A percentile compares a stretch with the other conserved stretches of the same genome.
These are phyloP conservation scores for Fraxinus quadrangulata DNA, from an alignment of 257 asterid species.

Conservation along the genomic window DNA sequence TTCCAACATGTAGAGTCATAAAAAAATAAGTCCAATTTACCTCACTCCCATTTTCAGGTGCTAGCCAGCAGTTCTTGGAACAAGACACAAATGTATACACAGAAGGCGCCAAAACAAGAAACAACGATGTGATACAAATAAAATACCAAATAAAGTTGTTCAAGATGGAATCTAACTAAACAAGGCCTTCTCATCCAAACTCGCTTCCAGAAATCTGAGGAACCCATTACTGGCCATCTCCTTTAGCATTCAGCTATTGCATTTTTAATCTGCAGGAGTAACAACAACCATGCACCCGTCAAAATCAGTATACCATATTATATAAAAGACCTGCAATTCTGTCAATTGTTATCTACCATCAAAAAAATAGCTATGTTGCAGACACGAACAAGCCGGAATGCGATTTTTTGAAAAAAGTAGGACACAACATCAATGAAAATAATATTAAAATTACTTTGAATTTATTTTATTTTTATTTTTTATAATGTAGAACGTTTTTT, in stretches of 20 bases:
- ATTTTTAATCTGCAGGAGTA: constrained; percentile 29
- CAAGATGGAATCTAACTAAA: constrained; percentile 13
- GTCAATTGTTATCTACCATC: not conserved
- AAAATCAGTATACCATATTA: not conserved
- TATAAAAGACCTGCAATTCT: not conserved
- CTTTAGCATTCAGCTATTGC: constrained; percentile 5
- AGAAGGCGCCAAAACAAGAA: constrained; percentile 17
- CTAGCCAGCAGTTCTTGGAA: constrained; percentile 27
- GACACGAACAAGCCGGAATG: too few relatives aligned
- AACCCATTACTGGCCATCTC: constrained; percentile 24
- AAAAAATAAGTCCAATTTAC: constrained; percentile 22
- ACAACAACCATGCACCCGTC: constrained; percentile 8
- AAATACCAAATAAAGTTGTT: constrained; percentile 9
- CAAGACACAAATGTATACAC: constrained; percentile 23
- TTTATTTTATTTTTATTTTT: too few relatives aligned
- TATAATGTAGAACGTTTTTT: too few relatives aligned
- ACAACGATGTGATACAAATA: constrained; percentile 7
- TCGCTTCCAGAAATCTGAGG: constrained; percentile 4
- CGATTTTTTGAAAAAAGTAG: too few relatives aligned
- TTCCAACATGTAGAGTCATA: constrained; percentile 2
- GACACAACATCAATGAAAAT: too few relatives aligned
- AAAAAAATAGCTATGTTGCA: not conserved
- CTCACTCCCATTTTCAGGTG: constrained; percentile 28
- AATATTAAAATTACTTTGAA: too few relatives aligned
- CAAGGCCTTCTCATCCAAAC: constrained; percentile 2